These are phyloP conservation scores for Myxozyma kluyveri DNA, from an alignment of 805 yeast genomes.

Conservation along the genomic window DNA sequence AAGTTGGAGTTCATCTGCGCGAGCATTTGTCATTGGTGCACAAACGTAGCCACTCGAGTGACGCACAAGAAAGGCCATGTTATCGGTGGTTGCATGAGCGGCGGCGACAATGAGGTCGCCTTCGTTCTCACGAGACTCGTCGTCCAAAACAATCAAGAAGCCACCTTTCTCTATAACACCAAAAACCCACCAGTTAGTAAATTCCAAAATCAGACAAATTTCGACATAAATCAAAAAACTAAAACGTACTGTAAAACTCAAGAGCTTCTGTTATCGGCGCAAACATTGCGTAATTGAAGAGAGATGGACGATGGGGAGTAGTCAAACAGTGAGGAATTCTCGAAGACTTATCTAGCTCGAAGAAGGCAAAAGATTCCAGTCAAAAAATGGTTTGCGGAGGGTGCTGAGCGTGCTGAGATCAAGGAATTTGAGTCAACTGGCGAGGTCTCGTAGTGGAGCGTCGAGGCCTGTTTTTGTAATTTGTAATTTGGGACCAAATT, in stretches of 20 bases:
- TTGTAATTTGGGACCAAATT: too few relatives aligned
- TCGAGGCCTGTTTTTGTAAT: too few relatives aligned
- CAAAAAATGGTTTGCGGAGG: too few relatives aligned
- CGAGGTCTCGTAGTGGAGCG: too few relatives aligned
- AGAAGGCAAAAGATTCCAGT: too few relatives aligned
- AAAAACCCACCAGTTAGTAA: background rate
- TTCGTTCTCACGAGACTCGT: constrained; percentile 93
- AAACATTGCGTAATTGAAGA: constrained; percentile 38
- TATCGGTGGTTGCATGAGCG: constrained; percentile 65
- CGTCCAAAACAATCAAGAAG: constrained; percentile 94
- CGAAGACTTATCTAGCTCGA: too few relatives aligned
- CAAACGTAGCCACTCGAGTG: constrained; percentile 79
- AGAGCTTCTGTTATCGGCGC: constrained; percentile 66
- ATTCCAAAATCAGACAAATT: background rate
- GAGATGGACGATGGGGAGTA: too few relatives aligned
- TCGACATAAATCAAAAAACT: background rate
- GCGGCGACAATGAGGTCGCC: constrained; percentile 98
- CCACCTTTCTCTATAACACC: constrained; percentile 54
- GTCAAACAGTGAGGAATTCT: too few relatives aligned
- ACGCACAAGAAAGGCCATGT: constrained; percentile 92
- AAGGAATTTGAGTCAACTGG: too few relatives aligned
- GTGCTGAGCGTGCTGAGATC: too few relatives aligned
- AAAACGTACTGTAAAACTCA: constrained; percentile 56
- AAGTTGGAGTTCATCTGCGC: constrained; percentile 77
- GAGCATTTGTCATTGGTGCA: constrained; percentile 72